These are phyloP conservation scores for Niveomyces coronatus DNA, from an alignment of 2,329 filamentous ascomycete species.

Conservation along the genomic window DNA sequence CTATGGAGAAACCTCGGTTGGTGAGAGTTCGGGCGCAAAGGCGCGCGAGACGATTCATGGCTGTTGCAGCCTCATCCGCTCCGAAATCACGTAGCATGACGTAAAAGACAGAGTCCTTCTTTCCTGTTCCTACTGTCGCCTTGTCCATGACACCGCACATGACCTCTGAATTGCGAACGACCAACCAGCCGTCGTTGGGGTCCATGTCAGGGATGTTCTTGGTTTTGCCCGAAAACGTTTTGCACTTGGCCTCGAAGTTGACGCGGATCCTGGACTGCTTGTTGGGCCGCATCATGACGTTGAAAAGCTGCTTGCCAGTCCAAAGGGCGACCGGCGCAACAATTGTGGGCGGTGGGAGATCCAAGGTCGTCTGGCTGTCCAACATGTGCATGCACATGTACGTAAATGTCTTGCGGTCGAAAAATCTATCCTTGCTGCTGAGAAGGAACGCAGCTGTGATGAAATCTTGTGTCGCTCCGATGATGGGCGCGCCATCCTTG, in stretches of 20 bases:
- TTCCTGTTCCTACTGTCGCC: constrained; percentile 89
- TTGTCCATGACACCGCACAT: constrained; percentile 99
- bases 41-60: constrained; percentile 90
- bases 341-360: constrained; percentile 79
- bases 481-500: constrained; percentile 96
- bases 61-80: constrained; percentile 73
- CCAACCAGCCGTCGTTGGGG: constrained; percentile 79
- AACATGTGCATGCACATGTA: constrained; percentile 94
- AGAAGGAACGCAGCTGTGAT: constrained; percentile 90
- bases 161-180: constrained; percentile 90
- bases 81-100: constrained; percentile 93
- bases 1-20: constrained; percentile 91
- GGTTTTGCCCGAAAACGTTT: constrained; percentile 59
- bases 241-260: constrained; percentile 88
- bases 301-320: constrained; percentile 97
- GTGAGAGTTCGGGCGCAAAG: constrained; percentile 81
- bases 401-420: constrained; percentile 76
- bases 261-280: constrained; percentile 71
- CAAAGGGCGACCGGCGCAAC: constrained; percentile 78
- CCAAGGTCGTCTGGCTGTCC: constrained; percentile 63
- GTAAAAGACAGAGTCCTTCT: constrained; percentile 97
- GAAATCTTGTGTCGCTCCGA: constrained; percentile 98
- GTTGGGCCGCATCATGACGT: constrained; percentile 81
- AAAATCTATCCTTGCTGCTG: constrained; percentile 88
- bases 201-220: constrained; percentile 60